Conservation (phyloP, 306 rosid species). For the Carpinus fangiana region DNA sequence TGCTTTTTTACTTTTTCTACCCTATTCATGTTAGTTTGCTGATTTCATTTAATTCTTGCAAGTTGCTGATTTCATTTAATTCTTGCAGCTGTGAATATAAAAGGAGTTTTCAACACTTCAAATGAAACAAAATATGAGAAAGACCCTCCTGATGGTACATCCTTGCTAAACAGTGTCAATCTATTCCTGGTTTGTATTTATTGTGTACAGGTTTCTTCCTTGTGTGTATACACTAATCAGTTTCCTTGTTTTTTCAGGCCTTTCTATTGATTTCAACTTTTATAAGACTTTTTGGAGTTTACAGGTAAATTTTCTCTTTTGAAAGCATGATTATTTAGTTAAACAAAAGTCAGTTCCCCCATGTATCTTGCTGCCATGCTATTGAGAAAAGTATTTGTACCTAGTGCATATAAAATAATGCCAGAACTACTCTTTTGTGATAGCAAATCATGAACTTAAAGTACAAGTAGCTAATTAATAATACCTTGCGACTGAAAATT, state of each 20-base stretch:
- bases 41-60: conserved; percentile 41
- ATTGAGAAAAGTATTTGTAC: conserved; percentile 6
- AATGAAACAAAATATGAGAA: conserved; percentile 95
- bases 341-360: conserved; percentile 9
- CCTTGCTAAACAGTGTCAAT: conserved; percentile 14
- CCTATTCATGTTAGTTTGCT: conserved; percentile 17
- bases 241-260: conserved; percentile 55
- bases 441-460: background rate
- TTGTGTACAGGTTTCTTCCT: background rate
- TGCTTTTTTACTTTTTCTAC: conserved; percentile 20
- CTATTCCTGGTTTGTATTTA: conserved; percentile 3
- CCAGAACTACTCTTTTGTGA: background rate
- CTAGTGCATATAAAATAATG: conserved; percentile 9
- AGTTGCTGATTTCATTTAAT: conserved; percentile 29
- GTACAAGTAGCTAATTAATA: background rate
- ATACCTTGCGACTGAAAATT: background rate
- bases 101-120: conserved; percentile 97
- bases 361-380: conserved; percentile 10
- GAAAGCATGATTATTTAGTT: conserved; percentile 22
- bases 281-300: conserved; percentile 98
- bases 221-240: conserved; percentile 13
- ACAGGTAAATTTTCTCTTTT: conserved; percentile 55
- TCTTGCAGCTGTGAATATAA: conserved; percentile 84
- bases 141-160: conserved; percentile 78
- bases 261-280: conserved; percentile 96